A percentile compares a stretch with the other conserved stretches of the same genome.
phyloP scores from a whole-genome alignment of 805 yeast genomes.

The Yueomyces sinensis region DNA sequence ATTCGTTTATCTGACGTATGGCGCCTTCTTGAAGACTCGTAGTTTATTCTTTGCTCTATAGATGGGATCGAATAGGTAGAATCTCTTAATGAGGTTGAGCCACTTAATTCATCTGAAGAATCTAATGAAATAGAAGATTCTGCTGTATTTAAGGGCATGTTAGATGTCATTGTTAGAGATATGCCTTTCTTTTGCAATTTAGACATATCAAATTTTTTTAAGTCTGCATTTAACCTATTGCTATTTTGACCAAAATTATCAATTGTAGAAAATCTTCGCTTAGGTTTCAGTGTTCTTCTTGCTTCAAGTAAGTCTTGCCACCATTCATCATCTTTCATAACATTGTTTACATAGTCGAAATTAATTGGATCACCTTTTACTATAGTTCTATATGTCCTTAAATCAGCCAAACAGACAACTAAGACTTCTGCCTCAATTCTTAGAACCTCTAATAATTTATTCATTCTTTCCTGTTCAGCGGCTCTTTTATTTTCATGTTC shows the following conservation, averaged over 20 bases:
- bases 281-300: conserved; percentile 27
- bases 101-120: conserved; percentile 21
- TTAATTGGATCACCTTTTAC: conserved; percentile 47
- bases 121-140: conserved; percentile 19
- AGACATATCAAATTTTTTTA: conserved; percentile 31
- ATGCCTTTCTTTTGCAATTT: conserved; percentile 67
- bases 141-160: conserved; percentile 26
- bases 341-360: conserved; percentile 34
- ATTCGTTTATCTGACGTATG: neutral
- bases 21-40: conserved; percentile 5
- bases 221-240: conserved; percentile 5
- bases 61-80: conserved; percentile 7
- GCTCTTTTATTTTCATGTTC: conserved; percentile 57
- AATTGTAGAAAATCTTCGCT: conserved; percentile 20
- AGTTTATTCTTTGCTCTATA: conserved; percentile 1
- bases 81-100: conserved; percentile 9
- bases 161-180: conserved; percentile 64
- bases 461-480: conserved; percentile 55
- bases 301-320: conserved; percentile 61
- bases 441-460: conserved; percentile 52
- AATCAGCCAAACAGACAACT: conserved; percentile 50
- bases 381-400: conserved; percentile 58
- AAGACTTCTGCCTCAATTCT: conserved; percentile 76
- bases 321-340: conserved; percentile 63
- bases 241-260: conserved; percentile 15